Percentiles rank a stretch among this genome's conserved stretches.
Evolutionary conservation across 495 filamentous ascomycete genomes (phyloP).

Genomic region (Penicillium soppii): DNA sequence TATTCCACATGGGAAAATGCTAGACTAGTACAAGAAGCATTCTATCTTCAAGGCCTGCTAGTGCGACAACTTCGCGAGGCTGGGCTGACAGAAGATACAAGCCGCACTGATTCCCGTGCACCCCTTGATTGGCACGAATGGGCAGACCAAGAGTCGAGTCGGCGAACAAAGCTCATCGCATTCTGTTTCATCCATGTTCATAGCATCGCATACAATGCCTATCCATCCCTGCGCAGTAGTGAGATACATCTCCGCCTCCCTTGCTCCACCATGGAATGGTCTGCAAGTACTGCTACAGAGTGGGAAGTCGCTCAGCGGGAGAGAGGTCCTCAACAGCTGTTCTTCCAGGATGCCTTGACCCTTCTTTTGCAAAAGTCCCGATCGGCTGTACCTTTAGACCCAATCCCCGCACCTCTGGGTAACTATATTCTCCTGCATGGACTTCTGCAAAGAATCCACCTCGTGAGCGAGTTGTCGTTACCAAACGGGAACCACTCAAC

Average conservation of each 20-base stretch:
- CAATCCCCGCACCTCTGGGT: slow-evolving; percentile 37
- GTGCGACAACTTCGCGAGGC: slow-evolving; percentile 35
- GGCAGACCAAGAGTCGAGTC: slow-evolving; percentile 39
- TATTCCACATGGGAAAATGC: slow-evolving; percentile 41
- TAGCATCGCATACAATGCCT: slow-evolving; percentile 40
- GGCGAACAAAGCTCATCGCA: slow-evolving; percentile 37
- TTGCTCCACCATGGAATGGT: slow-evolving; percentile 42
- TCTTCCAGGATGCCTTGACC: slow-evolving; percentile 41
- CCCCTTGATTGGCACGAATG: slow-evolving; percentile 38
- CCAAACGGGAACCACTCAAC: slow-evolving; percentile 34
- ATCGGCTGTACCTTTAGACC: slow-evolving; percentile 26
- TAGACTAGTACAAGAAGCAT: slow-evolving; percentile 38
- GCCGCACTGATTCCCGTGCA: slow-evolving; percentile 19
- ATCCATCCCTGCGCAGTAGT: slow-evolving; percentile 38
- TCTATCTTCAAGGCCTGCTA: slow-evolving; percentile 32
- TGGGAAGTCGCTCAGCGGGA: slow-evolving; percentile 36
- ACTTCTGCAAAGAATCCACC: slow-evolving; percentile 40
- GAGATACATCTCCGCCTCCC: slow-evolving; percentile 40
- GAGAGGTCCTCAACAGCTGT: slow-evolving; percentile 32
- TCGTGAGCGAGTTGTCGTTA: slow-evolving; percentile 40
- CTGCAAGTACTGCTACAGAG: slow-evolving; percentile 27
- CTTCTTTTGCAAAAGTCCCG: slow-evolving; percentile 34
- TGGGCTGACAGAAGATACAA: slow-evolving; percentile 27
- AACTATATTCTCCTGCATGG: slow-evolving; percentile 43
- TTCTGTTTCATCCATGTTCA: slow-evolving; percentile 43